Base-by-base conservation (phyloP, 177 flowering plant genomes). In the Vitis hybrid region DNA sequence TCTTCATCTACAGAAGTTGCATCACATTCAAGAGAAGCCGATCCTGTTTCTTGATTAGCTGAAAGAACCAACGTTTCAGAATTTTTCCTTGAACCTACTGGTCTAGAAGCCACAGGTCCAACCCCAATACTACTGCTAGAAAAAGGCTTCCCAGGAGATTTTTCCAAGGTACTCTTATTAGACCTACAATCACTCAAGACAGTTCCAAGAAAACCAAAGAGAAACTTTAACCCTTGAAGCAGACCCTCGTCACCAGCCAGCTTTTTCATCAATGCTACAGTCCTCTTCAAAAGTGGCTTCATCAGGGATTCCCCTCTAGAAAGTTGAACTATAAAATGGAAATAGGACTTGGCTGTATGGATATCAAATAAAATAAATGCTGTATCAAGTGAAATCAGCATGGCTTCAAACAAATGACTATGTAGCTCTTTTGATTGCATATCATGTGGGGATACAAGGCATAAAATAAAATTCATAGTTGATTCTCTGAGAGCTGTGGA, bases 1-100 rank as follows among this genome's bases (percentile, higher is more conserved):
- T 93, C 99, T 60, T 96, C 99, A 82, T 96, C 99, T 8, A 84
- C 80, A 64, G 97, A 93, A 70, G 88, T 88, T 65, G 95, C 97
- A 84, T 96, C 99, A 82, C 97, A 93, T 21, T 96, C 99, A 75
- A 92, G 69, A 14, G 97, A 64, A 11, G 79, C 62, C 6, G 93
- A 79, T 18, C 82, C 88, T 69, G 84, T 85, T 78, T 85, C 93
- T 72, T 84, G 90, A 82, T 80, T 88, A 52, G 85, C 80, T 70
- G 96, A 81, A 80, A 88, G 80, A 71, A 89, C 76, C 69, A 87
- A 69, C 10, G 91, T 71, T 56, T 88, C 94, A 19, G 93, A 81
- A 77, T 70, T 82, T 74, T 85, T 91, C 57, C 88, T 84, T n/a
- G 93, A 78, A 68, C 90, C 83, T 60, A 74, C 80, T 56, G 85